Conservation (phyloP, 768 basidiomycete species). For the Lepiota brunneoincarnata region DNA sequence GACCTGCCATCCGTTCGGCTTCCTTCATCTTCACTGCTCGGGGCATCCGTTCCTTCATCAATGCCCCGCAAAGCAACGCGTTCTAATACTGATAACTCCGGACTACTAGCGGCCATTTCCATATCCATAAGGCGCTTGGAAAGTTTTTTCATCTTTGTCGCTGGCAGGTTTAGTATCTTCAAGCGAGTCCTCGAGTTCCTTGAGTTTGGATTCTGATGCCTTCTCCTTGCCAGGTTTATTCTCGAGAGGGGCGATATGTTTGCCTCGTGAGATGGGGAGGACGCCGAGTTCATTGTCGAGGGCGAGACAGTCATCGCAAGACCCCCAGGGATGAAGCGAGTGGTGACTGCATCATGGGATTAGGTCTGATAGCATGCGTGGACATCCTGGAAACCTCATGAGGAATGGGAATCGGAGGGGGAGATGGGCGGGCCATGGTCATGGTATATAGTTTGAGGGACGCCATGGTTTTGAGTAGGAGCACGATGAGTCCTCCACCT, state of each 20-base stretch:
- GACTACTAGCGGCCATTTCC: constrained; percentile 76
- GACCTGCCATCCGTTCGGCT: neutral
- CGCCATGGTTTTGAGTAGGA: constrained; percentile 93
- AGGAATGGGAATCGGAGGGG: neutral
- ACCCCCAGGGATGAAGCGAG: constrained; percentile 96
- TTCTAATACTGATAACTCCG: constrained; percentile 44
- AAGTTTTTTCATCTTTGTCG: constrained; percentile 80
- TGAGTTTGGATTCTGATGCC: constrained; percentile 61
- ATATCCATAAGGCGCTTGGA: constrained; percentile 72
- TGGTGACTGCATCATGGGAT: constrained; percentile 83
- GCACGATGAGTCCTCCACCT: constrained; percentile 86
- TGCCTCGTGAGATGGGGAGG: constrained; percentile 91
- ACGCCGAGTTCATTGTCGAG: constrained; percentile 98
- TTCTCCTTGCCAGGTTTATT: constrained; percentile 31
- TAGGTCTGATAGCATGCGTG: constrained; percentile 93
- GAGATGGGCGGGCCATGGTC: constrained; percentile 56
- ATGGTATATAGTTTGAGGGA: constrained; percentile 91
- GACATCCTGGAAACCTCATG: constrained; percentile 69
- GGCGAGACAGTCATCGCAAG: constrained; percentile 88
- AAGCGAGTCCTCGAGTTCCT: constrained; percentile 73
- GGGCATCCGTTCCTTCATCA: neutral
- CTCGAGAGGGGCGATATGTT: constrained; percentile 78
- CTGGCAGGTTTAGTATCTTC: constrained; percentile 85
- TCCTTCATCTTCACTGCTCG: constrained; percentile 23
- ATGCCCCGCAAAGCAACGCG: neutral